These are phyloP conservation scores for Tagetes patula DNA, from an alignment of 129 eudicot genomes.

Conservation along the genomic window DNA sequence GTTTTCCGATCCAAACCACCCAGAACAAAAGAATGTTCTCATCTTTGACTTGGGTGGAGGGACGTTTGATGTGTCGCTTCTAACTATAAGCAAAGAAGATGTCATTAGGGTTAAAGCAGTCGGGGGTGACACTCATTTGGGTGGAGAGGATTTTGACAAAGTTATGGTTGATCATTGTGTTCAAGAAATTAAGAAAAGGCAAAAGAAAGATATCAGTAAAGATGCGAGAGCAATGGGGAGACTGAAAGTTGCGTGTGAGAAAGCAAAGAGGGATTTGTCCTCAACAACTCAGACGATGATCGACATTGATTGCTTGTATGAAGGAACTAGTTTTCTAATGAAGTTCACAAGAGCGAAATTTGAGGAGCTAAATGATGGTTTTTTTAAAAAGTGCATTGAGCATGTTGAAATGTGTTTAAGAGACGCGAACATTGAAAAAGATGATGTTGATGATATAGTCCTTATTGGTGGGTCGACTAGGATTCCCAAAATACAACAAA, in stretches of 20 bases:
- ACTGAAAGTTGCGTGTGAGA: background rate
- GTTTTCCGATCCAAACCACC: background rate
- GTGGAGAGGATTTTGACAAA: background rate
- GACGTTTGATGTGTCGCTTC: slow-evolving; percentile 2
- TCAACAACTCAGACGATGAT: background rate
- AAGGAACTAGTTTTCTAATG: background rate
- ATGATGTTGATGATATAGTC: background rate
- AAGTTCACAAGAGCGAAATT: background rate
- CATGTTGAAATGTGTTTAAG: background rate
- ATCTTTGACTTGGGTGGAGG: slow-evolving; percentile 6
- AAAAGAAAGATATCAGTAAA: background rate
- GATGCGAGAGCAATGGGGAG: background rate
- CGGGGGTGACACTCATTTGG: slow-evolving; percentile 4
- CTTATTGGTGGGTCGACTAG: slow-evolving; percentile 2
- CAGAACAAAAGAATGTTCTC: background rate
- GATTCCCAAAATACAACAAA: slow-evolving; percentile 1
- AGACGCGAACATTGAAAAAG: background rate
- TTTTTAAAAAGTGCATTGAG: background rate
- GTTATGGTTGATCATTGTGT: background rate
- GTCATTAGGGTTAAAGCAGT: background rate
- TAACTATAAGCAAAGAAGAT: background rate
- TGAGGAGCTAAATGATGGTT: background rate
- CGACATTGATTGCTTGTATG: background rate
- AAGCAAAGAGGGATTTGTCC: background rate
- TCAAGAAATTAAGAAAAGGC: background rate